phyloP scores from a whole-genome alignment of 2,329 filamentous ascomycete species.

The Xylariaceae sp. region DNA sequence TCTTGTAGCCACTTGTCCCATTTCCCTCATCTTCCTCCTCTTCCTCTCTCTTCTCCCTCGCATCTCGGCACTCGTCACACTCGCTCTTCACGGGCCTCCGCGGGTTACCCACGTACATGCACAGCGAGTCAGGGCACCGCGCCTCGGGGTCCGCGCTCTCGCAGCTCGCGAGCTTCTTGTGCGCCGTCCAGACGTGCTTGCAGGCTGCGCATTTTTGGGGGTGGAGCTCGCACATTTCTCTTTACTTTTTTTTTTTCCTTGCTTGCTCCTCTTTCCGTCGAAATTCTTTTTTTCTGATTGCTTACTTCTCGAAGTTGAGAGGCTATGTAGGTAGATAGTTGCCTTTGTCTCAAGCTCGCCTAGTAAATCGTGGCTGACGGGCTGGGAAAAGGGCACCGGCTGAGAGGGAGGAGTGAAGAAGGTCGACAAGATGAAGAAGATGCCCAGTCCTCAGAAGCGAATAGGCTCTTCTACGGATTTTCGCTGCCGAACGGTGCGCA shows the following conservation, averaged over 20 bases:
- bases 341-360: no score
- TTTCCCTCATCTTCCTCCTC: slow-evolving; percentile 33
- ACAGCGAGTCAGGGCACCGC: slow-evolving; percentile 43
- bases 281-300: no score
- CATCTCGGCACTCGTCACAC: slow-evolving; percentile 40
- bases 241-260: background rate
- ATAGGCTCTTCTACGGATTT: no score
- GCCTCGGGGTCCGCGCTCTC: slow-evolving; percentile 40
- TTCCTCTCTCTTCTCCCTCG: slow-evolving; percentile 39
- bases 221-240: slow-evolving; percentile 47
- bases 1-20: background rate
- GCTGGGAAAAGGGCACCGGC: no score
- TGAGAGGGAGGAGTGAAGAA: no score
- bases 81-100: slow-evolving; percentile 41
- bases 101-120: slow-evolving; percentile 46
- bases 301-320: no score
- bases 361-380: no score
- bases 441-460: no score
- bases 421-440: no score
- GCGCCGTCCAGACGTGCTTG: slow-evolving; percentile 40
- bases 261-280: background rate
- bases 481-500: no score
- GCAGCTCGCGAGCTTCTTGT: slow-evolving; percentile 47
- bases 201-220: slow-evolving; percentile 42
- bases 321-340: no score